These are phyloP conservation scores for Ophiostoma sp. DNA, from an alignment of 2,329 filamentous ascomycete species.

Conservation along the genomic window DNA sequence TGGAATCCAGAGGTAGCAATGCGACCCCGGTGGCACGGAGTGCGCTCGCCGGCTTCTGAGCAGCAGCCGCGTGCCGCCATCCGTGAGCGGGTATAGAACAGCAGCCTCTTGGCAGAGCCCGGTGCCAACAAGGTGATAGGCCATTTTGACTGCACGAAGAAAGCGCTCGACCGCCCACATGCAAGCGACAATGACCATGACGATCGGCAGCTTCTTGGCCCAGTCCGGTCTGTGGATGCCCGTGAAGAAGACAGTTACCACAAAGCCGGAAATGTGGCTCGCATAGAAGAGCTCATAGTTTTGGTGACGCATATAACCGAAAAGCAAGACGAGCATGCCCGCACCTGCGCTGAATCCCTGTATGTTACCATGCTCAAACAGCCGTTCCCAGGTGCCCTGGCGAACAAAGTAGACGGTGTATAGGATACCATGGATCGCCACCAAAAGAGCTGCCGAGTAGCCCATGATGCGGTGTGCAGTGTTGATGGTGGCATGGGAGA, in stretches of 20 bases:
- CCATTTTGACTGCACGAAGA: conserved; percentile 36
- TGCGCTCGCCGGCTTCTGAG: conserved; percentile 39
- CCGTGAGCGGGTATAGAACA: conserved; percentile 40
- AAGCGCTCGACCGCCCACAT: conserved; percentile 44
- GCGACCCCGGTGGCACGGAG: conserved; percentile 44
- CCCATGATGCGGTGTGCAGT: conserved; percentile 42
- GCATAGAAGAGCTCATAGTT: conserved; percentile 46
- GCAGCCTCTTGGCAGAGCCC: conserved; percentile 32
- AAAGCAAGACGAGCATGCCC: conserved; percentile 35
- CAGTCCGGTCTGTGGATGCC: conserved; percentile 42
- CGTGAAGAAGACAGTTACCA: conserved; percentile 38
- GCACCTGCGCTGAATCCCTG: conserved; percentile 36
- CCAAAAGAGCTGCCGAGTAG: conserved; percentile 37
- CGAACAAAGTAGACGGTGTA: conserved; percentile 34
- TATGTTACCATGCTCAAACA: conserved; percentile 32
- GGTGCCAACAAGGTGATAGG: conserved; percentile 31
- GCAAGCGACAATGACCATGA: conserved; percentile 37
- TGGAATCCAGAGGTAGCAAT: conserved; percentile 57
- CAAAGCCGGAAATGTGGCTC: conserved; percentile 40
- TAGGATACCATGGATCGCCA: conserved; percentile 36
- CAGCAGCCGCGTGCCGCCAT: conserved; percentile 41
- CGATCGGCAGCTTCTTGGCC: conserved; percentile 34
- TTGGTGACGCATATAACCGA: conserved; percentile 32
- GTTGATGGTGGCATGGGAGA: conserved; percentile 40
- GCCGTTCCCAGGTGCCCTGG: conserved; percentile 24